Base-by-base conservation (phyloP, 2,329 filamentous ascomycete species). In the Teratosphaeria epicoccoides region DNA sequence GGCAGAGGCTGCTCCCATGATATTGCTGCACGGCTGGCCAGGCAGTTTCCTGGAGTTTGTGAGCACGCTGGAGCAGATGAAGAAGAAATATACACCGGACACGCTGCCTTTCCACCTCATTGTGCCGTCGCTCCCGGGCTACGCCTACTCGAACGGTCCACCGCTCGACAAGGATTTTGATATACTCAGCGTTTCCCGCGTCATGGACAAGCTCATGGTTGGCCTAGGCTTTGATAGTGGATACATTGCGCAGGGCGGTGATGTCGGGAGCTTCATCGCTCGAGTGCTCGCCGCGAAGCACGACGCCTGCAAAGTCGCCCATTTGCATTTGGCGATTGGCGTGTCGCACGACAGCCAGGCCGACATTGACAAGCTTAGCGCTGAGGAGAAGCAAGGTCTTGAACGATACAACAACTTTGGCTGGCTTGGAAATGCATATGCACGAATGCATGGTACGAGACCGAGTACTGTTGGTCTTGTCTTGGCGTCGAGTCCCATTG, bases 221-320 rank as follows among this genome's bases (percentile, higher is more conserved):
- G 68, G 68, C 0, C 69, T 82, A 3, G 80, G 79, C 0, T 79
- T 82, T 46, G 69, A 66, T 0, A 54, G 56, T 1, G 74, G 74
- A 2, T 82, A 82, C 55, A 62, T 80, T 6, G 70, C 71, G 0
- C 78, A 82, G 61, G 80, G 80, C 9, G 80, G 80, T 3, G 80
- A 83, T 57, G 67, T 82, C 1, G 76, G 78, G 2, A 71, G 69
- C 43, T 63, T 69, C 24, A 52, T 80, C 4, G 65, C 71, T 0
- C 64, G 76, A 11, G 55, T 70, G 0, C 60, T 81, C 44, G 72
- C 70, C 3, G 66, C 64, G 0, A 63, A 61, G 1, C 71, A 72
- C 46, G 60, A 70, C 0, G 70, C 72, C 45, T 80, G 76, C 63
- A 78, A 75, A 62, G 77, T 71, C 26, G 63, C 66, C 45, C 59